Evolutionary conservation across 164 flowering plant genomes (phyloP), one percentile per base, ranked within the genome.

Genomic region (Litsea cubeba): DNA sequence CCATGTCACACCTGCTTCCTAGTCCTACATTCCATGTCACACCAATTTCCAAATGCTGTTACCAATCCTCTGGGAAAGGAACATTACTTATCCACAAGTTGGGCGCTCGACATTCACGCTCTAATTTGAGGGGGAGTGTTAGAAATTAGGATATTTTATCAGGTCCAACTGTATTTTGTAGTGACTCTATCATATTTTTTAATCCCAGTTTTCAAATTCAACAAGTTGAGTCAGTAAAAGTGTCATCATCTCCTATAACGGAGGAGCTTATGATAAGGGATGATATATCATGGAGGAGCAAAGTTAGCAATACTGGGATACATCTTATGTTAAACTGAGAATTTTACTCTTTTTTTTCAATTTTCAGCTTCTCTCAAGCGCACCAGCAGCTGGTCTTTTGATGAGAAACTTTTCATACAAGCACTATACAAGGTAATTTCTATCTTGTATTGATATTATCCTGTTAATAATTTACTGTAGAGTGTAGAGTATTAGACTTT

Each of bases 361-460:
- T 12, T 74, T 83, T 62, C 78, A 91, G 95, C 85, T 81, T 85
- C 87, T 70, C 84, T 88, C 63, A 92, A 81, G 84, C 86, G 93
- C 72, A 84, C 91, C n/a, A 84, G 86, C 84, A 87, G 97, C 81
- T 93, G 91, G 98, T 75, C 91, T 62, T 92, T 95, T 81, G 97
- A 93, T 73, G 98, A 95, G 72, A 95, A 88, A 76, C 87, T 89
- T 80, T 81, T 95, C 65, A 78, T 95, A 60, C 97, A 92, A 73
- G 78, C 99, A 70, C 88, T 95, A 35, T 92, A 95, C 84, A 93
- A 82, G 96, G 99, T 73, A 30, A 24, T 50, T n/a, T 50, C 25
- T 26, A 57, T 40, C 23, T 32, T 25, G 69, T 63, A n/a, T 51
- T 5, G 35, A 30, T 30, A 30, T 30, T 30, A 30, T 30, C 35